Evolutionary conservation across 495 filamentous ascomycete species (phyloP).

Genomic region (Aspergillus funiculosus): DNA sequence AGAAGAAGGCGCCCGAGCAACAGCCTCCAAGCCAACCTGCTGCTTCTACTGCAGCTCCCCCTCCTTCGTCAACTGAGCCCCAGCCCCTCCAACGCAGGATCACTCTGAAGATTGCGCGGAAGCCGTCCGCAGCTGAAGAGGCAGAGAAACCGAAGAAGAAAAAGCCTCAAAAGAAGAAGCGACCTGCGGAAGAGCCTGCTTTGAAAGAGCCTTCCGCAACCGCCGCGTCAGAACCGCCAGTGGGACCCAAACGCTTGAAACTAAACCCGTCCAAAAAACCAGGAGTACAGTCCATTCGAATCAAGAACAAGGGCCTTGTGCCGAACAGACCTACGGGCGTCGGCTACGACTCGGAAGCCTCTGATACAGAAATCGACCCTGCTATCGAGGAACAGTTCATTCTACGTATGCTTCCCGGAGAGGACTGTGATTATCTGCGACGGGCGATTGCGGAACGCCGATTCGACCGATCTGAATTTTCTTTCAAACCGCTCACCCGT

Average conservation of each 20-base stretch:
- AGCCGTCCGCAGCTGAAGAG: constrained; percentile 27
- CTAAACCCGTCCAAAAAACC: constrained; percentile 41
- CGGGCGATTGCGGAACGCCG: constrained; percentile 63
- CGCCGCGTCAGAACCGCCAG: constrained; percentile 10
- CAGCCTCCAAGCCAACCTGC: constrained; percentile 22
- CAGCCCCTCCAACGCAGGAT: constrained; percentile 36
- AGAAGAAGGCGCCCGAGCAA: constrained; percentile 32
- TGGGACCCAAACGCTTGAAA: constrained; percentile 41
- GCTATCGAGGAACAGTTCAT: constrained; percentile 83
- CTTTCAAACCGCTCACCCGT: constrained; percentile 69
- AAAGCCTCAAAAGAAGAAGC: constrained; percentile 39
- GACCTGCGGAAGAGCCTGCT: constrained; percentile 31
- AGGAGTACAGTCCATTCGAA: constrained; percentile 43
- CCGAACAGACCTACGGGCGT: constrained; percentile 64
- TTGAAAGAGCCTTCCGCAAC: constrained; percentile 22
- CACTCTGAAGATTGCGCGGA: constrained; percentile 48
- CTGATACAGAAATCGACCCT: constrained; percentile 81
- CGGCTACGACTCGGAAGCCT: constrained; percentile 95
- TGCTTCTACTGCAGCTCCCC: constrained; percentile 19
- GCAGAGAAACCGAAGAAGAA: constrained; percentile 40
- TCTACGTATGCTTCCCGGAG: constrained; percentile 78
- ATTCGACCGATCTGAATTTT: constrained; percentile 63
- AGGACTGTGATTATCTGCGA: constrained; percentile 76
- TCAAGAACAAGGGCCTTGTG: constrained; percentile 55
- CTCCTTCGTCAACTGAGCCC: constrained; percentile 26